These are phyloP conservation scores for Stagonosporopsis cucurbitacearum DNA, from an alignment of 2,329 filamentous ascomycete species.

Conservation along the genomic window DNA sequence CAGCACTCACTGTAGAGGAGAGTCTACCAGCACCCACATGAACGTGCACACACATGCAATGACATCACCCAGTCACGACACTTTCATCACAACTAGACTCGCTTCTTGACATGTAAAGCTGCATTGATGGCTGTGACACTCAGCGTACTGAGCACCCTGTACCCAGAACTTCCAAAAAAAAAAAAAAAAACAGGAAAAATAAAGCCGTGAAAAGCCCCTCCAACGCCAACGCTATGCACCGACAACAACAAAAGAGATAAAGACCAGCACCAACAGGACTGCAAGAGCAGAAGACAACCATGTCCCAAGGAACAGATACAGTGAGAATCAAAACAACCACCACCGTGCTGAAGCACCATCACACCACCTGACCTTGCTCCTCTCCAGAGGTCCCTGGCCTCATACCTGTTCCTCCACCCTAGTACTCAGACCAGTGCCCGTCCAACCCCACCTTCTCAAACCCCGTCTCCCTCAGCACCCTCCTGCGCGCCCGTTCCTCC, in stretches of 20 bases:
- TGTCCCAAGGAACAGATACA: not conserved
- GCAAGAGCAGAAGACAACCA: not conserved
- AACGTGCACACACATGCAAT: too few relatives aligned
- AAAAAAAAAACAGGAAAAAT: not conserved
- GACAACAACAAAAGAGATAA: not conserved
- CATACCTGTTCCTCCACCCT: not conserved
- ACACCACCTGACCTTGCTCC: not conserved
- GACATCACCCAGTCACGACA: too few relatives aligned
- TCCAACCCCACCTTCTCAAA: slow-evolving; percentile 43
- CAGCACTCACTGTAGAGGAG: too few relatives aligned
- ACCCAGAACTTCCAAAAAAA: not conserved
- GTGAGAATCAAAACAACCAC: not conserved
- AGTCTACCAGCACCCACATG: too few relatives aligned
- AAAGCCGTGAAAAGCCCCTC: not conserved
- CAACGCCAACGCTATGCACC: not conserved
- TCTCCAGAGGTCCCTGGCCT: too few relatives aligned
- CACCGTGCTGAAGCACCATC: too few relatives aligned
- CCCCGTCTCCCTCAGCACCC: slow-evolving; percentile 26
- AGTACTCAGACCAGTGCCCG: slow-evolving; percentile 44
- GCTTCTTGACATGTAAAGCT: too few relatives aligned
- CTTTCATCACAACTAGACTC: too few relatives aligned
- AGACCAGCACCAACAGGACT: not conserved
- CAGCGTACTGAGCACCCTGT: too few relatives aligned
- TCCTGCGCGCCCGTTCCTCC: slow-evolving; percentile 38
- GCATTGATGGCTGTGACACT: too few relatives aligned